phyloP scores from a whole-genome alignment of 148 eudicot genomes.

The Fagopyrum esculentum region DNA sequence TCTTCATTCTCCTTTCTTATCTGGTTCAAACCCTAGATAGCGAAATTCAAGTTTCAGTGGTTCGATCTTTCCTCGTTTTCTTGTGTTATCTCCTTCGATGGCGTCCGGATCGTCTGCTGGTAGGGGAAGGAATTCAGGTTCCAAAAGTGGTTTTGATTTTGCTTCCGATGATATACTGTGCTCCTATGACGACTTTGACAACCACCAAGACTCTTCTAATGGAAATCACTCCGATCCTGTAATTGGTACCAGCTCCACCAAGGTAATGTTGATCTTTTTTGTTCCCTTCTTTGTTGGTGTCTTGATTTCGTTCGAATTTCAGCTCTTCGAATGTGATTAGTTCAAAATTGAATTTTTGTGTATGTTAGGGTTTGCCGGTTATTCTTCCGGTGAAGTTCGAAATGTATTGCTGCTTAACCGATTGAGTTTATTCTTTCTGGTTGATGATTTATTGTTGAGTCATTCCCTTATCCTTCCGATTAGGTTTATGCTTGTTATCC shows the following conservation, averaged over 20 bases:
- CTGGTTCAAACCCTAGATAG: not conserved
- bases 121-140: constrained; percentile 38
- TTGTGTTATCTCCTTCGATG: constrained; percentile 9
- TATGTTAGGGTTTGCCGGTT: not conserved
- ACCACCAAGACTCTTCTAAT: constrained; percentile 45
- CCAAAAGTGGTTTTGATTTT: constrained; percentile 66
- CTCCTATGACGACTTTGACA: constrained; percentile 68
- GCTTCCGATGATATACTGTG: constrained; percentile 83
- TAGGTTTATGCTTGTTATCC: not conserved
- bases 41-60: not conserved
- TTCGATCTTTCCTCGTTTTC: not conserved
- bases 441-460: not conserved
- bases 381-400: not conserved
- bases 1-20: not conserved
- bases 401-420: not conserved
- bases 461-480: not conserved
- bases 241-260: constrained; percentile 36
- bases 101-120: constrained; percentile 75
- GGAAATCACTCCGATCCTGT: constrained; percentile 58
- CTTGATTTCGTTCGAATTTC: not conserved
- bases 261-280: constrained; percentile 30
- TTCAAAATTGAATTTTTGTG: not conserved
- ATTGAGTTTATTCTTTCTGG: not conserved
- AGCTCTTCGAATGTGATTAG: not conserved
- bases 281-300: not conserved